These are phyloP conservation scores for Candolleomyces aberdarensis DNA, from an alignment of 768 basidiomycete species.

Conservation along the genomic window DNA sequence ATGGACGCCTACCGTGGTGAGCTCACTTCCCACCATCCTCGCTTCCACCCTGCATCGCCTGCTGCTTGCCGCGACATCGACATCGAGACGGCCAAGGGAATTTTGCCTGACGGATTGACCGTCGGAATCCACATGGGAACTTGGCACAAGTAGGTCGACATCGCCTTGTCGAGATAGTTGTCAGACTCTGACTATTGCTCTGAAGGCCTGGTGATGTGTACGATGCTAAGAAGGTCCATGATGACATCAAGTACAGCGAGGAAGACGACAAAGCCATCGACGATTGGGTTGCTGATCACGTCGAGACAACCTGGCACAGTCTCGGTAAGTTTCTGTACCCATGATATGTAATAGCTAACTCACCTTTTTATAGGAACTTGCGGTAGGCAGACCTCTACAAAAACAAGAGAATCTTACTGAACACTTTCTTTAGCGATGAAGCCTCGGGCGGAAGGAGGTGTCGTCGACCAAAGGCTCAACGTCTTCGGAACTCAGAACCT, in stretches of 20 bases:
- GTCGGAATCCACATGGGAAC: slow-evolving; percentile 71
- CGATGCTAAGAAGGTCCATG: slow-evolving; percentile 54
- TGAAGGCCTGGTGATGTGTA: slow-evolving; percentile 47
- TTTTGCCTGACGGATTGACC: slow-evolving; percentile 58
- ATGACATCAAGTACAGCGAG: slow-evolving; percentile 61
- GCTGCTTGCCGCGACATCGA: slow-evolving; percentile 63
- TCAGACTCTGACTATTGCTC: not conserved
- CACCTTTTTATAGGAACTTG: slow-evolving; percentile 33
- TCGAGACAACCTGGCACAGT: slow-evolving; percentile 78
- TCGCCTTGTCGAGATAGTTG: not conserved
- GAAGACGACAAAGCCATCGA: slow-evolving; percentile 75
- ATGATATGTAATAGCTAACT: not conserved
- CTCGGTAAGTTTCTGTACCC: slow-evolving; percentile 36
- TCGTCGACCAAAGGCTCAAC: slow-evolving; percentile 60
- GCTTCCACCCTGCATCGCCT: slow-evolving; percentile 66
- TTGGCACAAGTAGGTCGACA: slow-evolving; percentile 22
- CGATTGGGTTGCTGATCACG: slow-evolving; percentile 64
- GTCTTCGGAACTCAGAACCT: slow-evolving; percentile 65
- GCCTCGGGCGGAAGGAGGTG: slow-evolving; percentile 61
- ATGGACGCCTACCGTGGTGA: slow-evolving; percentile 78
- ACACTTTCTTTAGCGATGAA: slow-evolving; percentile 51
- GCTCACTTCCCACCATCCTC: slow-evolving; percentile 69
- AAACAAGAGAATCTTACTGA: not conserved
- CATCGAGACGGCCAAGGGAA: slow-evolving; percentile 60
- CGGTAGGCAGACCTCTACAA: slow-evolving; percentile 25